phyloP scores from a whole-genome alignment of 2,329 filamentous ascomycete species.

The Penicillium hesseltinei region DNA sequence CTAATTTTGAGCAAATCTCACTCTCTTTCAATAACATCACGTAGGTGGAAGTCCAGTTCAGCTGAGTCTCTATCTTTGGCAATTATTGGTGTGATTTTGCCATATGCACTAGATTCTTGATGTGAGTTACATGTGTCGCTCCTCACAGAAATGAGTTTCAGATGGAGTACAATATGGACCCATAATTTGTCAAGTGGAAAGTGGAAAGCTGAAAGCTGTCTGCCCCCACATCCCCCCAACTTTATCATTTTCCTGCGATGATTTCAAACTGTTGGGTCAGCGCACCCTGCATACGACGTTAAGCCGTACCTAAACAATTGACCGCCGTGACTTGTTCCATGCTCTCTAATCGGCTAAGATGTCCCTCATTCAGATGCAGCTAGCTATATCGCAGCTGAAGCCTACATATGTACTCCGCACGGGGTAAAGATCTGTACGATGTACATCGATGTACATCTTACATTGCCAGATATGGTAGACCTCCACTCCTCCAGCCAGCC shows the following conservation, averaged over 20 bases:
- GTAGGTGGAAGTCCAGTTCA: not conserved
- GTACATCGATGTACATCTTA: not conserved
- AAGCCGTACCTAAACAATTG: not conserved
- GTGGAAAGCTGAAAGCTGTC: not conserved
- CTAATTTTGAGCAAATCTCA: not conserved
- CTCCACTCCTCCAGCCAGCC: not conserved
- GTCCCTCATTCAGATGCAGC: not conserved
- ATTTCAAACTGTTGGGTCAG: not conserved
- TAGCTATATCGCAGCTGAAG: not conserved
- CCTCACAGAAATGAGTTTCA: not conserved
- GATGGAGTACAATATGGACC: not conserved
- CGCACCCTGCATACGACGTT: not conserved
- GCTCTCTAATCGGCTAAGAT: no score
- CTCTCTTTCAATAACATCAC: not conserved
- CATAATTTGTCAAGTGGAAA: not conserved
- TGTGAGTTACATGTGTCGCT: not conserved
- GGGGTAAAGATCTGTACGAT: not conserved
- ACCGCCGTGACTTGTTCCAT: not conserved
- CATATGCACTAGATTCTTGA: no score
- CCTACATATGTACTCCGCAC: not conserved
- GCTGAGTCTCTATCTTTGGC: not conserved
- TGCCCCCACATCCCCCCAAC: not conserved
- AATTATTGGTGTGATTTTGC: not conserved
- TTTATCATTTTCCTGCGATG: not conserved
- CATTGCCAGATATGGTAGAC: not conserved